These are phyloP conservation scores for Crepidotus variabilis DNA, from an alignment of 768 basidiomycete genomes.

Conservation along the genomic window DNA sequence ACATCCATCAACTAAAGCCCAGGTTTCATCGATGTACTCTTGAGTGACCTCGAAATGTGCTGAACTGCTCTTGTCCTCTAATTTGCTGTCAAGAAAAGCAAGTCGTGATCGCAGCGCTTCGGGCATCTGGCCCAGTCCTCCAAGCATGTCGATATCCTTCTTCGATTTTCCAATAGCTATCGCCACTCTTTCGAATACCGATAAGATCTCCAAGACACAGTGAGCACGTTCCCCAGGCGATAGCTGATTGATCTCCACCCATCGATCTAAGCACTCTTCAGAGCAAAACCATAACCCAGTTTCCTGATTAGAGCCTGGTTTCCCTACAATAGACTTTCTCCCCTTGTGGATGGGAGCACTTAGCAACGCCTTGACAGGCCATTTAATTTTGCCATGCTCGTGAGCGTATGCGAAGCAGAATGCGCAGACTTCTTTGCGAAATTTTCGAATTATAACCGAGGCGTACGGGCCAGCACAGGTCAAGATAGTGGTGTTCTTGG, in stretches of 20 bases:
- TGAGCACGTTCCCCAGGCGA: slow-evolving; percentile 11
- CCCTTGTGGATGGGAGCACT: not conserved
- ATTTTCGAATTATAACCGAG: slow-evolving; percentile 56
- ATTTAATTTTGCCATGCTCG: slow-evolving; percentile 41
- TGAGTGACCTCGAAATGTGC: slow-evolving; percentile 25
- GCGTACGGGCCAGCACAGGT: slow-evolving; percentile 48
- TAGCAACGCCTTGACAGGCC: slow-evolving; percentile 28
- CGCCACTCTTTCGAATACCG: slow-evolving; percentile 13
- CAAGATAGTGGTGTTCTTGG: slow-evolving; percentile 40
- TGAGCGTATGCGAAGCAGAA: slow-evolving; percentile 58
- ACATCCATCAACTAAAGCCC: slow-evolving; percentile 36
- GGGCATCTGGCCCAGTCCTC: not conserved
- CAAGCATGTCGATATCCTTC: not conserved
- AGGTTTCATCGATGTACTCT: slow-evolving; percentile 39
- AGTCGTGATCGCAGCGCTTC: not conserved
- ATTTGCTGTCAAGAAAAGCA: not conserved
- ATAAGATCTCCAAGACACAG: slow-evolving; percentile 15
- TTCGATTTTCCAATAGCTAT: slow-evolving; percentile 3
- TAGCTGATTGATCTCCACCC: slow-evolving; percentile 30
- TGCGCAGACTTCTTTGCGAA: slow-evolving; percentile 64
- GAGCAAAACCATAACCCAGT: slow-evolving; percentile 58
- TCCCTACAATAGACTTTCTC: not conserved
- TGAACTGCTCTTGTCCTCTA: not conserved
- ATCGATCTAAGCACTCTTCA: slow-evolving; percentile 39
- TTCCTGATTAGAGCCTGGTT: slow-evolving; percentile 14